Evolutionary conservation across 495 filamentous ascomycete genomes (phyloP).

Genomic region (Hypoxylon cercidicola): DNA sequence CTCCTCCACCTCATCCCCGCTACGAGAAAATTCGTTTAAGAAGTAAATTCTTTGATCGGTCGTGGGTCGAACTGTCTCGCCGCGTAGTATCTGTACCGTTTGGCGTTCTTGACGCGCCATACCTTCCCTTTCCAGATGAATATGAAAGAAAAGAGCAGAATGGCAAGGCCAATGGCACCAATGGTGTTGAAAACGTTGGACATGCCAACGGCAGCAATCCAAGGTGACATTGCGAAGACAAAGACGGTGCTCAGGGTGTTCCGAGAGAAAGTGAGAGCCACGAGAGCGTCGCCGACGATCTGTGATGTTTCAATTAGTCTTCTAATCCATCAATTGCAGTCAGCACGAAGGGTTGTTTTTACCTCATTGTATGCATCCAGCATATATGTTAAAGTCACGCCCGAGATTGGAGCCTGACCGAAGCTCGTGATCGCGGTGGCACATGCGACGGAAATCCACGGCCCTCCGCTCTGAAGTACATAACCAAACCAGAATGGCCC

Average conservation of each 20-base stretch:
- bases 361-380: conserved; percentile 53
- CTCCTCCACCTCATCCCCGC: too few species aligned
- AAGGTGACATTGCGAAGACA: conserved; percentile 50
- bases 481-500: conserved; percentile 53
- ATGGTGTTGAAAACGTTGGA: conserved; percentile 50
- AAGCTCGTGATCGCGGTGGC: conserved; percentile 46
- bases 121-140: conserved; percentile 42
- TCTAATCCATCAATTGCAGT: not conserved
- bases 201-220: conserved; percentile 51
- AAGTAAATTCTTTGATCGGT: not conserved
- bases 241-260: conserved; percentile 49
- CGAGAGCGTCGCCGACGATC: conserved; percentile 50
- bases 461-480: conserved; percentile 43
- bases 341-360: conserved; percentile 1
- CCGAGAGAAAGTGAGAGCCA: conserved; percentile 49
- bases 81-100: conserved; percentile 28
- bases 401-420: conserved; percentile 41
- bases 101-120: conserved; percentile 19
- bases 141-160: conserved; percentile 33
- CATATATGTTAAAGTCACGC: conserved; percentile 49
- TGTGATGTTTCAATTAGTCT: conserved; percentile 15
- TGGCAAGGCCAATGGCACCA: conserved; percentile 35
- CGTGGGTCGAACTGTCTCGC: conserved; percentile 14
- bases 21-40: too few species aligned
- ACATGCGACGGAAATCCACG: conserved; percentile 48